Conservation (phyloP, 2,329 filamentous ascomycete species). For the Fusarium sp. region DNA sequence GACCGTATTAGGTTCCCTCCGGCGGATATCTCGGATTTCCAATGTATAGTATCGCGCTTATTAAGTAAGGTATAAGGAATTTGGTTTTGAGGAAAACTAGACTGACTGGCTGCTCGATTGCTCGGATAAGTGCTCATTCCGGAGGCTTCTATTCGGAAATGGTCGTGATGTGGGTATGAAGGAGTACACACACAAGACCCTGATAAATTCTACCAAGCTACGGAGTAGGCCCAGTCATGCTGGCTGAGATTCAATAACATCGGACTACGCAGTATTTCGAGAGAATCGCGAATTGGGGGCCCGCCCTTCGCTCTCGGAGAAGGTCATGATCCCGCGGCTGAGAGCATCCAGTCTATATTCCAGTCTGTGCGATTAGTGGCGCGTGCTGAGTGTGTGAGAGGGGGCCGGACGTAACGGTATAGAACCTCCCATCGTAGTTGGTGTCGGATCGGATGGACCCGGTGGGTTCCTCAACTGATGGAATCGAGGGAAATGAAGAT, state of each 20-base stretch:
- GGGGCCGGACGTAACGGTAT: conserved; percentile 16
- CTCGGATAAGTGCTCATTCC: conserved; percentile 13
- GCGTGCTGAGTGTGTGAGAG: conserved; percentile 2
- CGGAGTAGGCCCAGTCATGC: background rate
- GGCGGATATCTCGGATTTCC: conserved; percentile 5
- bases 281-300: conserved; percentile 2
- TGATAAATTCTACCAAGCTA: background rate
- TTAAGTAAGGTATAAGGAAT: background rate
- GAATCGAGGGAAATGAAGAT: conserved; percentile 15
- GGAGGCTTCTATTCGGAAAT: background rate
- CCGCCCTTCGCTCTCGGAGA: conserved; percentile 13
- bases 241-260: background rate
- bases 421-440: conserved; percentile 1
- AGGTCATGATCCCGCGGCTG: conserved; percentile 3
- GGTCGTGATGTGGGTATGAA: background rate
- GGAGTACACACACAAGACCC: background rate
- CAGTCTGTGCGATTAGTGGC: conserved; percentile 15
- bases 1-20: conserved; percentile 10
- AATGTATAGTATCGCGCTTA: background rate
- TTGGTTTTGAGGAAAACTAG: background rate
- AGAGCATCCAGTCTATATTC: conserved; percentile 4
- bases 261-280: conserved; percentile 18
- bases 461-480: conserved; percentile 13
- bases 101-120: background rate
- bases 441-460: conserved; percentile 10